These are phyloP conservation scores for Debaryomyces subglobosus DNA, from an alignment of 1,139 yeast genomes.

Conservation along the genomic window DNA sequence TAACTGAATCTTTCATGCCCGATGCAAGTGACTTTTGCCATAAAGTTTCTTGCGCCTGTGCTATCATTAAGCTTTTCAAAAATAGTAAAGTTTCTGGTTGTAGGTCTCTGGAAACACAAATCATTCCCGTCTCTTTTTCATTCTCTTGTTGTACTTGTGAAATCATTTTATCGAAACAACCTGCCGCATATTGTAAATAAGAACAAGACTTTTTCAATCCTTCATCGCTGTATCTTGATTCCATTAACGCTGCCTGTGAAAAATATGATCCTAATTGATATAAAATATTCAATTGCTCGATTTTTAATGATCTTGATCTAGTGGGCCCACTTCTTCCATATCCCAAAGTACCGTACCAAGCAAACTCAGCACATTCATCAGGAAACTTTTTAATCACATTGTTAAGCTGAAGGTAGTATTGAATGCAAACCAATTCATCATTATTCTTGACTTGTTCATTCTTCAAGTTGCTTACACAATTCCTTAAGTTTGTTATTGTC, in stretches of 20 bases:
- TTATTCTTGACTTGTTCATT: slow-evolving; percentile 22
- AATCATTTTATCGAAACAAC: slow-evolving; percentile 54
- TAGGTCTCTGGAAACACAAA: slow-evolving; percentile 22
- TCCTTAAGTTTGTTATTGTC: slow-evolving; percentile 34
- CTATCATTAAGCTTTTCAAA: slow-evolving; percentile 55
- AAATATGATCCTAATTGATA: slow-evolving; percentile 72
- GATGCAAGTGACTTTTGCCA: slow-evolving; percentile 74
- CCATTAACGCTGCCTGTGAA: slow-evolving; percentile 55
- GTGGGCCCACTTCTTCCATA: slow-evolving; percentile 48
- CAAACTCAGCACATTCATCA: slow-evolving; percentile 51
- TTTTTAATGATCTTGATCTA: slow-evolving; percentile 46
- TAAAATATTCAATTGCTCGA: slow-evolving; percentile 63
- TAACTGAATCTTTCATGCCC: slow-evolving; percentile 59
- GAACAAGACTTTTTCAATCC: slow-evolving; percentile 66
- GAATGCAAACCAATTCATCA: slow-evolving; percentile 23
- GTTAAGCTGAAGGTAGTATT: slow-evolving; percentile 36
- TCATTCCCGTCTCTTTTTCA: slow-evolving; percentile 5
- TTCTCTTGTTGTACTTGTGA: slow-evolving; percentile 12
- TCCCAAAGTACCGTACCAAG: slow-evolving; percentile 75
- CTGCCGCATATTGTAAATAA: slow-evolving; percentile 72
- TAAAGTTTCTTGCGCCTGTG: slow-evolving; percentile 86
- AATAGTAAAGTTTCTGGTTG: slow-evolving; percentile 30
- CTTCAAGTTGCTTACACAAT: slow-evolving; percentile 24
- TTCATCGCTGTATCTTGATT: slow-evolving; percentile 49
- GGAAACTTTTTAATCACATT: slow-evolving; percentile 44